phyloP scores from a whole-genome alignment of 371 early-diverging fungal genomes.

The Apophysomyces variabilis region DNA sequence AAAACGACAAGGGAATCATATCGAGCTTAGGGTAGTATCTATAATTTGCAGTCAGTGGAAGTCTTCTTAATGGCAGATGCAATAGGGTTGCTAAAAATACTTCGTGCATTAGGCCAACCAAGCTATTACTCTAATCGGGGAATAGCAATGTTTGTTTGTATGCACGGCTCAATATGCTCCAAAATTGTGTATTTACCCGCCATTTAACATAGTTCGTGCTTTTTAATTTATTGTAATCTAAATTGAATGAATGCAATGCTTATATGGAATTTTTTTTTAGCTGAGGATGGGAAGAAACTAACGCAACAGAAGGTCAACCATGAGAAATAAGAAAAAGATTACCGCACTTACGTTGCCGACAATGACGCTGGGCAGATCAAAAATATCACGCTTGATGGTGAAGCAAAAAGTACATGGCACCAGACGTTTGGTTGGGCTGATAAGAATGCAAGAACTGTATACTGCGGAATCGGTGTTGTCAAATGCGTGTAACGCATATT shows the following conservation, averaged over 20 bases:
- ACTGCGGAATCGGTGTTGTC: slow-evolving; percentile 75
- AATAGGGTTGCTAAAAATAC: too few relatives aligned
- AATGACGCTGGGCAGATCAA: slow-evolving; percentile 84
- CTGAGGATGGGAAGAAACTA: slow-evolving; percentile 32
- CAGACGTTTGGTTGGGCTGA: slow-evolving; percentile 58
- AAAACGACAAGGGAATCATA: too few relatives aligned
- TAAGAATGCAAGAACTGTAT: slow-evolving; percentile 72
- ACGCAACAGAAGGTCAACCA: not conserved
- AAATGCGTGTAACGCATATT: slow-evolving; percentile 80
- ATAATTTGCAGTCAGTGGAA: too few relatives aligned
- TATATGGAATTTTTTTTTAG: slow-evolving; percentile 10
- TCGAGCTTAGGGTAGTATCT: too few relatives aligned
- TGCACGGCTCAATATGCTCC: too few relatives aligned
- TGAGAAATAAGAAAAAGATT: not conserved
- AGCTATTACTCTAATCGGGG: too few relatives aligned
- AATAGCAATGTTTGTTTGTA: not conserved
- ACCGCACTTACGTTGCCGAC: slow-evolving; percentile 59
- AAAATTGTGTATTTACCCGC: not conserved
- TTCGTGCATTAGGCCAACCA: too few relatives aligned
- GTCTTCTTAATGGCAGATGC: too few relatives aligned
- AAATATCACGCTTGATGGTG: slow-evolving; percentile 85
- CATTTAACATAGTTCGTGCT: not conserved
- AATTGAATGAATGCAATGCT: slow-evolving; percentile 9
- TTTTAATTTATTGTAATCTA: not conserved
- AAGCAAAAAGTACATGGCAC: slow-evolving; percentile 87